Percentiles rank a stretch among this genome's conserved stretches.
Evolutionary conservation across 768 basidiomycete genomes (phyloP).

Genomic region (Coprinopsis strossmayeri): DNA sequence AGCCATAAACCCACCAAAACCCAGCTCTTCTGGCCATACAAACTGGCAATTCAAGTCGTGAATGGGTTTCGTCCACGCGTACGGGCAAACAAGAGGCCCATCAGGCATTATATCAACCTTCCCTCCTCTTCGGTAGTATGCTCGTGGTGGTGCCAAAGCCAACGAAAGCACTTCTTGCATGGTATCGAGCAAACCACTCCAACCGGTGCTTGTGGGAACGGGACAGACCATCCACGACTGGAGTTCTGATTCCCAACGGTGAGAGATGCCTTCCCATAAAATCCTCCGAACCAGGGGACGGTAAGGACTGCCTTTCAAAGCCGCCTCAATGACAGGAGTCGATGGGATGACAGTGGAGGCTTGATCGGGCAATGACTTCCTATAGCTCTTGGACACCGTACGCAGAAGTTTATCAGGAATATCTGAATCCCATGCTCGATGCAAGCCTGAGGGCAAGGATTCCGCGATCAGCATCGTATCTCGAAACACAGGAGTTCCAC

Average conservation of each 20-base stretch:
- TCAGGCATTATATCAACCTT: no score
- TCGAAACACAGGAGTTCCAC: constrained; percentile 17
- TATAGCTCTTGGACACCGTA: constrained; percentile 67
- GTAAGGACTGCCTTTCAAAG: constrained; percentile 81
- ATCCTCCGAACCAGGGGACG: constrained; percentile 31
- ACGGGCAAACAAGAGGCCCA: no score
- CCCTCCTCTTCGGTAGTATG: constrained; percentile 55
- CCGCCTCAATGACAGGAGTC: constrained; percentile 66
- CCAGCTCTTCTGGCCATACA: constrained; percentile 60
- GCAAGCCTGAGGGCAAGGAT: constrained; percentile 38
- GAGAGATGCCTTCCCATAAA: constrained; percentile 10
- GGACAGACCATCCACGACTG: no score
- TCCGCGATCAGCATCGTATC: background rate
- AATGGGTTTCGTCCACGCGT: constrained; percentile 54
- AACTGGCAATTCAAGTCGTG: constrained; percentile 77
- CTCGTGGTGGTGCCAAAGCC: constrained; percentile 9
- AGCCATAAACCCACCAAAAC: no score
- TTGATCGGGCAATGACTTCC: constrained; percentile 51
- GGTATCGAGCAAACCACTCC: no score
- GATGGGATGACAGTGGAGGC: background rate
- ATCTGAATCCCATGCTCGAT: constrained; percentile 80
- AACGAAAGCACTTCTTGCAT: constrained; percentile 1
- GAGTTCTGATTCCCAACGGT: constrained; percentile 8
- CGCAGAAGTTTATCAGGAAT: constrained; percentile 84
- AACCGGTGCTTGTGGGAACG: background rate